Conservation (phyloP, 2,329 filamentous ascomycete species). For the Exophiala spinifera region DNA sequence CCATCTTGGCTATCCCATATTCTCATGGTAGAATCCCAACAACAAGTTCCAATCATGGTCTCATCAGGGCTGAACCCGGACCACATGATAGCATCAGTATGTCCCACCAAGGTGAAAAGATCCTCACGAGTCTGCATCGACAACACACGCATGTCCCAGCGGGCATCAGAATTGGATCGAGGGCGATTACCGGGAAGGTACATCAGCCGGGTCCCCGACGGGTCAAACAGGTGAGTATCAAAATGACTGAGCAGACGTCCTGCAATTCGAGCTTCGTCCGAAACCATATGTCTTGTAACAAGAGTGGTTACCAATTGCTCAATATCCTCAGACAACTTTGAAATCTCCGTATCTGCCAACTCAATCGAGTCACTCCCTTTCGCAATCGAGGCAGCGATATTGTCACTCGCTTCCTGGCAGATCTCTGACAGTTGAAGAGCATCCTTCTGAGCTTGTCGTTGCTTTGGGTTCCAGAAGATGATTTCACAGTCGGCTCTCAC, state of each 20-base stretch:
- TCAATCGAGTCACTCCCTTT: neutral
- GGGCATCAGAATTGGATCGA: slow-evolving; percentile 3
- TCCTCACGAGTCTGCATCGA: slow-evolving; percentile 2
- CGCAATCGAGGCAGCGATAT: neutral
- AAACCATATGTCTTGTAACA: neutral
- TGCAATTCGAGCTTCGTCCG: neutral
- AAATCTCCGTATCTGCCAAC: neutral
- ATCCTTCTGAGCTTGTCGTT: neutral
- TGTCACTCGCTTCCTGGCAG: neutral
- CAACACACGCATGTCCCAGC: neutral
- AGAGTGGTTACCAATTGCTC: neutral
- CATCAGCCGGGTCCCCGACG: slow-evolving; percentile 1
- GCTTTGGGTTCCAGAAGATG: neutral
- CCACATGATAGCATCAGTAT: slow-evolving; percentile 3
- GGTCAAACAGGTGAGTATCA: neutral
- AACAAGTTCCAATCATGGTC: slow-evolving; percentile 4
- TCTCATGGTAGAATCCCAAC: slow-evolving; percentile 4
- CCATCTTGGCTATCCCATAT: slow-evolving; percentile 1
- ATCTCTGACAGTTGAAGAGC: neutral
- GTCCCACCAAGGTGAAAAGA: slow-evolving; percentile 1
- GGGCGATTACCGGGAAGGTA: slow-evolving; percentile 5
- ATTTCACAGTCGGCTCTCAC: neutral
- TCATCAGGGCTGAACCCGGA: slow-evolving; percentile 3
- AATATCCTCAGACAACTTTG: neutral
- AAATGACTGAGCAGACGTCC: slow-evolving; percentile 1